phyloP scores from a whole-genome alignment of 768 basidiomycete species.

The Podaxis carcinomalis region DNA sequence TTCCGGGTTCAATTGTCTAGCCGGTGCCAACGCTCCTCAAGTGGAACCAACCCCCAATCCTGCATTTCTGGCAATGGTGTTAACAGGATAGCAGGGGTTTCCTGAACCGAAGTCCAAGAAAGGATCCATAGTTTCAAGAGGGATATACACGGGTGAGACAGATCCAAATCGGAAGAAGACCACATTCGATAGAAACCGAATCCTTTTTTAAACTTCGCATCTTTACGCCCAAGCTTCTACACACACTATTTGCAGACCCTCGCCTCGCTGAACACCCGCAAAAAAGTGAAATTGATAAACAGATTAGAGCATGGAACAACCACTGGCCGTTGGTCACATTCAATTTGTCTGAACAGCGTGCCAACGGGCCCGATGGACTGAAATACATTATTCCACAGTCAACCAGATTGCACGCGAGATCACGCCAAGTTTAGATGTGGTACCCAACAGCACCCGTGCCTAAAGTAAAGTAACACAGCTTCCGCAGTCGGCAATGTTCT shows the following conservation, averaged over 20 bases:
- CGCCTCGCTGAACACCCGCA: background rate
- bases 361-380: background rate
- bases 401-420: background rate
- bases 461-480: background rate
- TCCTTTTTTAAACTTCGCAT: too few relatives aligned
- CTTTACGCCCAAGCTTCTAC: too few relatives aligned
- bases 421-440: background rate
- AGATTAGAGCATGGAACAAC: background rate
- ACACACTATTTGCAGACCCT: too few relatives aligned
- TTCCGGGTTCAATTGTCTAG: background rate
- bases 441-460: constrained; percentile 4
- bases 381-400: background rate
- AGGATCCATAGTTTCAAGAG: too few relatives aligned
- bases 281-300: background rate
- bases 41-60: background rate
- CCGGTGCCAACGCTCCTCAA: background rate
- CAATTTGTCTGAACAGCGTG: background rate
- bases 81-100: too few relatives aligned
- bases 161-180: too few relatives aligned
- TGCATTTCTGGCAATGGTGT: background rate
- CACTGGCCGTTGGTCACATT: background rate
- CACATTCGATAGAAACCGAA: too few relatives aligned
- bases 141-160: too few relatives aligned
- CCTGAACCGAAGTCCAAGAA: too few relatives aligned
- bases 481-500: background rate